Evolutionary conservation across 257 asterid species (phyloP), one percentile per base, ranked within the genome.

Genomic region (Petrea volubilis): DNA sequence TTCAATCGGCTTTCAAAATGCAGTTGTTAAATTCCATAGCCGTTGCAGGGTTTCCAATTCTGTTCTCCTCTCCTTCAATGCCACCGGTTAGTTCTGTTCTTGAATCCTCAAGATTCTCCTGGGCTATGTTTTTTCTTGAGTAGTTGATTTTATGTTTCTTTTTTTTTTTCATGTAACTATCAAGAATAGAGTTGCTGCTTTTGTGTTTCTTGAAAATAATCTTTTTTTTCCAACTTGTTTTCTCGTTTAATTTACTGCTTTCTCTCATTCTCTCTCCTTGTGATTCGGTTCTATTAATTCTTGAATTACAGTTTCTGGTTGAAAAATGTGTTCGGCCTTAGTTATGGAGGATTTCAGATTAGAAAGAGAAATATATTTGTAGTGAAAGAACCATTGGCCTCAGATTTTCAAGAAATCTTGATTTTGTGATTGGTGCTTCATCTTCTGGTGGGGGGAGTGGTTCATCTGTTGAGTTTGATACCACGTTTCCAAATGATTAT

Each of bases 401-500:
- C 47, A 79, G 53, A 58, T 71, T 29, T 29, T 73, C 86, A 52
- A 81, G 87, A 77, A 74, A 68, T 71, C 36, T 43, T 36, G 78
- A 51, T 31, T 70, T 78, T 71, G 61, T 70, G 40, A 71, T 66
- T 36, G 75, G 74, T 64, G 83, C 83, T 56, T 77, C n/a, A n/a
- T n/a, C 86, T 57, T 79, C 80, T 64, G 78, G 77, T 67, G 74
- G 83, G 27, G 78, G 67, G 46, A 75, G 72, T 27, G 81, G 80
- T 70, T 72, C 78, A 6, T 77, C 91, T 24, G 64, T 73, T 41
- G 86, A 86, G 24, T 77, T 76, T 44, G 89, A 88, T 68, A 85
- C 84, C 57, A 69, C 78, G 21, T 92, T 90, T 78, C 97, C 98
- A 9, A 80, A 55, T 63, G 97, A 93, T 79, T 93, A 93, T 64